phyloP scores from a whole-genome alignment of 345 rosid genomes.

The Boechera stricta region DNA sequence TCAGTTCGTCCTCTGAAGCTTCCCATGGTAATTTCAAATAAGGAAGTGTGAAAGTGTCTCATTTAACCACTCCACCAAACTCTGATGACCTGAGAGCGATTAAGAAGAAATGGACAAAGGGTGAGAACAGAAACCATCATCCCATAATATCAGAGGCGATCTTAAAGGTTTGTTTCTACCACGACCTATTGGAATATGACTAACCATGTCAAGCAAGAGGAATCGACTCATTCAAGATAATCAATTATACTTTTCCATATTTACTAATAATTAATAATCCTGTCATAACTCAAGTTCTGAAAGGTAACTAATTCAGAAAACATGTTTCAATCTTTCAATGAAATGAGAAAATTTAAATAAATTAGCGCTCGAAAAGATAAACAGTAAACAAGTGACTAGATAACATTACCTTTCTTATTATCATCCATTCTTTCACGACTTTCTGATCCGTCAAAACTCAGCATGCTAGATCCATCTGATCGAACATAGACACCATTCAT shows the following conservation, averaged over 20 bases:
- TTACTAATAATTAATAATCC: background rate
- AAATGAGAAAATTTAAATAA: background rate
- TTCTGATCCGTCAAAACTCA: conserved; percentile 48
- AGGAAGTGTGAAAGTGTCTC: conserved; percentile 48
- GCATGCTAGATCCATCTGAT: conserved; percentile 47
- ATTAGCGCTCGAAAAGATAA: conserved; percentile 4
- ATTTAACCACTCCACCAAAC: conserved; percentile 74
- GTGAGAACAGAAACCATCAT: conserved; percentile 28
- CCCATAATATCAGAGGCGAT: background rate
- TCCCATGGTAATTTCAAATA: conserved; percentile 60
- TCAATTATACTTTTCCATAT: background rate
- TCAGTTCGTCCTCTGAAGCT: conserved; percentile 68
- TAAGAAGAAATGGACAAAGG: conserved; percentile 4
- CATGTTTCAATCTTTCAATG: background rate
- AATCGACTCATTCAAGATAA: conserved; percentile 3
- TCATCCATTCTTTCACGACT: conserved; percentile 43
- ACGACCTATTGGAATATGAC: background rate
- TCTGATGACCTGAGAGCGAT: conserved; percentile 51
- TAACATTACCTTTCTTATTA: conserved; percentile 47
- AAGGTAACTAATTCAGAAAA: background rate
- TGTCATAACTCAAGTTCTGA: conserved; percentile 7
- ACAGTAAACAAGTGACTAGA: conserved; percentile 16
- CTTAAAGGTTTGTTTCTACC: conserved; percentile 13
- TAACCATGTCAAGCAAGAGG: conserved; percentile 8
- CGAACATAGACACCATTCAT: conserved; percentile 48